Evolutionary conservation across 2,329 filamentous ascomycete genomes (phyloP).

Genomic region (Esteya vermicola): DNA sequence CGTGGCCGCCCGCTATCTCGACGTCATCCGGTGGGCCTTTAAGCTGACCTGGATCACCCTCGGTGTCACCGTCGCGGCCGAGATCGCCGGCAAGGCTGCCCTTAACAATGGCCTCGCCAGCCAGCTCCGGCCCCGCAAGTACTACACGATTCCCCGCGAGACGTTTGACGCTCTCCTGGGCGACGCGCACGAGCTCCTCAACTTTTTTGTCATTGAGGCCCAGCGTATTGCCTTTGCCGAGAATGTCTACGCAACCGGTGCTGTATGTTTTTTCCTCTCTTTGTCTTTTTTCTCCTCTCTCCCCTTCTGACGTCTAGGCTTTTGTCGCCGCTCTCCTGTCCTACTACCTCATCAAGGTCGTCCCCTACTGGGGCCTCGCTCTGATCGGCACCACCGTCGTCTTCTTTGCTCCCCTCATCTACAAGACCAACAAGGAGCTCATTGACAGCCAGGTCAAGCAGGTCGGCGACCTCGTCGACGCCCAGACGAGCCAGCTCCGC

Average conservation of each 20-base stretch:
- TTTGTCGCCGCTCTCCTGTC: constrained; percentile 47
- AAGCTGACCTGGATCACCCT: constrained; percentile 52
- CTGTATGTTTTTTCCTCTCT: constrained; percentile 31
- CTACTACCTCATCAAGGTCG: constrained; percentile 55
- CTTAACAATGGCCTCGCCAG: constrained; percentile 48
- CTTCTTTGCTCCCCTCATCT: constrained; percentile 50
- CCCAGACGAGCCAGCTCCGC: constrained; percentile 50
- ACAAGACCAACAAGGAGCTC: constrained; percentile 53
- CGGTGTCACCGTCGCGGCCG: constrained; percentile 44
- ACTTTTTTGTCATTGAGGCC: constrained; percentile 58
- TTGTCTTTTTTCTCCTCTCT: constrained; percentile 2
- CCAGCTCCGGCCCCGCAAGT: constrained; percentile 51
- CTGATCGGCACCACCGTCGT: constrained; percentile 42
- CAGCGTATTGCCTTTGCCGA: constrained; percentile 56
- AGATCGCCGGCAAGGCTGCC: constrained; percentile 45
- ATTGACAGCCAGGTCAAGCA: constrained; percentile 50
- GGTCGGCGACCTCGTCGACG: constrained; percentile 41
- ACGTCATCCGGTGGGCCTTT: constrained; percentile 49
- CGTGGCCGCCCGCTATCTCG: constrained; percentile 50
- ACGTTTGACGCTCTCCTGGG: constrained; percentile 46
- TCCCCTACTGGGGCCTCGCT: constrained; percentile 55
- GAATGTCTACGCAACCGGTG: constrained; percentile 45
- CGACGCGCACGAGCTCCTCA: constrained; percentile 53
- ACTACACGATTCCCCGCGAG: constrained; percentile 51
- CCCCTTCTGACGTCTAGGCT: constrained; percentile 25